These are phyloP conservation scores for Fusarium stilboides DNA, from an alignment of 2,329 filamentous ascomycete genomes.

Conservation along the genomic window DNA sequence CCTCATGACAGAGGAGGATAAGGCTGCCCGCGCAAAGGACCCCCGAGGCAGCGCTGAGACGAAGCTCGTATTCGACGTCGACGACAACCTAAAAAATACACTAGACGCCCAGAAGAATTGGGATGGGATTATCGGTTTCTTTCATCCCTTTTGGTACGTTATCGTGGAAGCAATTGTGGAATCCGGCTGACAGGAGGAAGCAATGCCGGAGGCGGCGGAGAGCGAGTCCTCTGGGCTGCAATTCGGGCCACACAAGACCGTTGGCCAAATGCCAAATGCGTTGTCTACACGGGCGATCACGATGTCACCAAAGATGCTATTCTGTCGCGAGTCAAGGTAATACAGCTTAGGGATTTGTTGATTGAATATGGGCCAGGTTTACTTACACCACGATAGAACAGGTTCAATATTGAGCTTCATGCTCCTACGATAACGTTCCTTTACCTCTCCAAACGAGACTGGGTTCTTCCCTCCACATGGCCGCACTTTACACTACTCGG, in stretches of 20 bases:
- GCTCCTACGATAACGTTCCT: constrained; percentile 87
- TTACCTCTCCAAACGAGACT: constrained; percentile 89
- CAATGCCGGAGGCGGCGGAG: constrained; percentile 96
- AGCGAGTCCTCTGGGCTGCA: constrained; percentile 96
- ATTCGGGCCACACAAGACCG: constrained; percentile 90
- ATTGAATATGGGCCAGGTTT: not conserved
- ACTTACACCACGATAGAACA: constrained; percentile 66
- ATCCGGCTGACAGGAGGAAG: constrained; percentile 60
- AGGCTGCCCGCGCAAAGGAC: constrained; percentile 55
- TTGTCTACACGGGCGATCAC: constrained; percentile 96
- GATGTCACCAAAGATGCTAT: constrained; percentile 87
- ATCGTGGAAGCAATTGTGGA: constrained; percentile 1
- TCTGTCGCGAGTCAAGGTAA: constrained; percentile 80
- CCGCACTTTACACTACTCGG: constrained; percentile 93
- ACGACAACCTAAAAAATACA: constrained; percentile 49
- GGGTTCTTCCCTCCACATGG: constrained; percentile 89
- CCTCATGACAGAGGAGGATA: constrained; percentile 64
- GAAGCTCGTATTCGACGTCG: constrained; percentile 70
- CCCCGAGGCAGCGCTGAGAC: constrained; percentile 65
- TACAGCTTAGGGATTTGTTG: constrained; percentile 33
- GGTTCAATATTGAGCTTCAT: constrained; percentile 94
- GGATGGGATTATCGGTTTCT: constrained; percentile 93
- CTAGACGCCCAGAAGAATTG: constrained; percentile 71
- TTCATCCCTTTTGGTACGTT: constrained; percentile 93
- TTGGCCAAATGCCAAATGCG: constrained; percentile 90